Evolutionary conservation across 192 early-diverging fungal genomes (phyloP).

Genomic region (Coemansia sp.): DNA sequence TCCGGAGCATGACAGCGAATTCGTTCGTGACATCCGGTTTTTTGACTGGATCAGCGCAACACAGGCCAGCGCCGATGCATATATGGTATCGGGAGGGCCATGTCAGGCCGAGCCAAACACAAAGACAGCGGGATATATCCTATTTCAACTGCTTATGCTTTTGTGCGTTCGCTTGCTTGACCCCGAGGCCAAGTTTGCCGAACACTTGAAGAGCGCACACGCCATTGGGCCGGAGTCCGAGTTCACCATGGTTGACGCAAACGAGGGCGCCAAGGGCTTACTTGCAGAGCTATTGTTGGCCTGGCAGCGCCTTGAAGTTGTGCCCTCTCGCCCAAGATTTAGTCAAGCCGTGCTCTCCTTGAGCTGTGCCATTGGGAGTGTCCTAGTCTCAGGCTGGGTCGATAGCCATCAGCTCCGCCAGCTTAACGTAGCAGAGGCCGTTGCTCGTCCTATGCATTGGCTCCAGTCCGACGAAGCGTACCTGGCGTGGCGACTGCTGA

Average conservation of each 20-base stretch:
- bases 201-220: conserved; percentile 10
- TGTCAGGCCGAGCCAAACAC: neutral
- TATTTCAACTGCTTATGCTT: conserved; percentile 23
- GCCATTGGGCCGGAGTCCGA: conserved; percentile 5
- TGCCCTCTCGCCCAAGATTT: conserved; percentile 19
- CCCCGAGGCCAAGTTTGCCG: conserved; percentile 21
- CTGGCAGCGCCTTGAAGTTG: conserved; percentile 26
- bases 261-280: conserved; percentile 13
- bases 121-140: neutral
- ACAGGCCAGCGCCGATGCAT: neutral
- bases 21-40: conserved; percentile 24
- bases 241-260: conserved; percentile 20
- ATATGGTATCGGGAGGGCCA: neutral
- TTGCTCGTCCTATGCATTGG: conserved; percentile 17
- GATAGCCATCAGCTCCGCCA: conserved; percentile 13
- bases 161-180: conserved; percentile 27
- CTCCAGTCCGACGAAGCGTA: conserved; percentile 43
- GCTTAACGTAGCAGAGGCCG: conserved; percentile 3
- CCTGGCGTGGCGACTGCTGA: conserved; percentile 32
- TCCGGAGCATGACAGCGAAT: neutral
- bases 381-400: conserved; percentile 20
- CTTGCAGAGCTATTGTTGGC: conserved; percentile 17
- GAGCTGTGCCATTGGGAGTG: conserved; percentile 20
- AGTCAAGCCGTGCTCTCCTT: conserved; percentile 23
- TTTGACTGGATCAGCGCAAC: conserved; percentile 22